Percentiles rank a stretch among this genome's conserved stretches.
Evolutionary conservation across 2,329 filamentous ascomycete genomes (phyloP).

Genomic region (Shiraia sp.): DNA sequence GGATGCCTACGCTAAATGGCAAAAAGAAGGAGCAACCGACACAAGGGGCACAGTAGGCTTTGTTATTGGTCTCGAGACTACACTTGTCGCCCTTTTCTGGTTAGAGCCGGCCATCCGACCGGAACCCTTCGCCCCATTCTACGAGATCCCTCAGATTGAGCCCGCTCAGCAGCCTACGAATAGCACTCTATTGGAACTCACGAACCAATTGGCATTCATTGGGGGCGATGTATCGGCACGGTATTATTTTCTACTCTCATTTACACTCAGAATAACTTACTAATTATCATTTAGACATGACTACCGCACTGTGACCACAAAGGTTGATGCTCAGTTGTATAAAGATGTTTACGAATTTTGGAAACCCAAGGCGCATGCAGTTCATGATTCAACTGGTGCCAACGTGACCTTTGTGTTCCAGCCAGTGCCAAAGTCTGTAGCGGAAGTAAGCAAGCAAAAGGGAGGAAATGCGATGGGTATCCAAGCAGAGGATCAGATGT

Average conservation of each 20-base stretch:
- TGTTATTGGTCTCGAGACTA: conserved; percentile 14
- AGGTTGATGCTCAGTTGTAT: conserved; percentile 28
- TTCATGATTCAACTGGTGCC: conserved; percentile 3
- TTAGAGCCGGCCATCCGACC: conserved; percentile 15
- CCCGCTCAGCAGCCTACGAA: conserved; percentile 1
- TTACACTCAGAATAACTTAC: too few relatives aligned
- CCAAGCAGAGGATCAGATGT: conserved; percentile 1
- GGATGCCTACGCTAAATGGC: conserved; percentile 32
- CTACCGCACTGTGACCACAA: conserved; percentile 15
- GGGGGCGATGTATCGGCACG: too few relatives aligned
- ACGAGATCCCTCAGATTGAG: conserved; percentile 6
- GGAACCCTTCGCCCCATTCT: conserved; percentile 24
- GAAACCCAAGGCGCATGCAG: conserved; percentile 2
- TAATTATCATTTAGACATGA: conserved; percentile 29
- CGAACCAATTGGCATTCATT: too few relatives aligned
- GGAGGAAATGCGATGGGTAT: conserved; percentile 10
- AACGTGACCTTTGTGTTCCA: conserved; percentile 12
- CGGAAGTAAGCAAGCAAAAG: neutral
- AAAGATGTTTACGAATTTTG: conserved; percentile 25
- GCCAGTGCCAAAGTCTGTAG: conserved; percentile 1
- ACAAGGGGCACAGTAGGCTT: conserved; percentile 19
- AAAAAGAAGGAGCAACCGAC: conserved; percentile 17
- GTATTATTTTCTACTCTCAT: too few relatives aligned
- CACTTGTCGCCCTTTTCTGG: conserved; percentile 24
- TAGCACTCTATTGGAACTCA: conserved; percentile 1